phyloP scores from a whole-genome alignment of 768 basidiomycete species.

The Chiua virens region DNA sequence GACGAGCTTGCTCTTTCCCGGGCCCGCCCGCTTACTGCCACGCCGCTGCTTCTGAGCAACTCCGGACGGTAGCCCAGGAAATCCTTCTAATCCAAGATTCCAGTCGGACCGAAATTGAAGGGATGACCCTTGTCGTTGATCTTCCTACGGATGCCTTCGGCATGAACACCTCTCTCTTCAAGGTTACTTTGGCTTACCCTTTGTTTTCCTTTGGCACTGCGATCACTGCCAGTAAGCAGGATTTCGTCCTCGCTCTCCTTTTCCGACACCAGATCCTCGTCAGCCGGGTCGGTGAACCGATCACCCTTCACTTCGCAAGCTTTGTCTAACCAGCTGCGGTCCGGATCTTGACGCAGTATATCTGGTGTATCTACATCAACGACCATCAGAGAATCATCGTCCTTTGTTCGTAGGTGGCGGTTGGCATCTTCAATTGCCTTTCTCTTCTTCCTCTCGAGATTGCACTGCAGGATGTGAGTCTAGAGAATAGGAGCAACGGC shows the following conservation, averaged over 20 bases:
- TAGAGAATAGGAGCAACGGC: background rate
- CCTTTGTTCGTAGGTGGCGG: conserved; percentile 1
- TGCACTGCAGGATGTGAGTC: conserved; percentile 12
- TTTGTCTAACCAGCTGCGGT: conserved; percentile 28
- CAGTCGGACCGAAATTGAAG: conserved; percentile 22
- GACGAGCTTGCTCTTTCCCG: conserved; percentile 20
- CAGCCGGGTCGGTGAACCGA: conserved; percentile 12
- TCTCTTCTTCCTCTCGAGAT: conserved; percentile 27
- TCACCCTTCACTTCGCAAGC: conserved; percentile 30
- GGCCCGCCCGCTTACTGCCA: conserved; percentile 1
- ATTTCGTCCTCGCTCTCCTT: conserved; percentile 22
- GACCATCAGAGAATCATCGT: conserved; percentile 31
- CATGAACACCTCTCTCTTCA: background rate
- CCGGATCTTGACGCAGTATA: conserved; percentile 6
- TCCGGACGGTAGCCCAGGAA: conserved; percentile 6
- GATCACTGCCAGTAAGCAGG: background rate
- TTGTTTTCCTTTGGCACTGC: conserved; percentile 1
- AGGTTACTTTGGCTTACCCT: conserved; percentile 2
- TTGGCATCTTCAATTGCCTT: conserved; percentile 21
- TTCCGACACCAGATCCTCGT: conserved; percentile 13
- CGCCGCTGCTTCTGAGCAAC: conserved; percentile 10
- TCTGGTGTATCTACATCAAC: conserved; percentile 29
- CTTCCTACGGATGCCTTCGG: conserved; percentile 9
- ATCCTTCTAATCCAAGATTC: conserved; percentile 16
- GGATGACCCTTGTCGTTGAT: background rate